Evolutionary conservation across 1,284 basidiomycete species (phyloP).

Genomic region (Mycena citricolor): DNA sequence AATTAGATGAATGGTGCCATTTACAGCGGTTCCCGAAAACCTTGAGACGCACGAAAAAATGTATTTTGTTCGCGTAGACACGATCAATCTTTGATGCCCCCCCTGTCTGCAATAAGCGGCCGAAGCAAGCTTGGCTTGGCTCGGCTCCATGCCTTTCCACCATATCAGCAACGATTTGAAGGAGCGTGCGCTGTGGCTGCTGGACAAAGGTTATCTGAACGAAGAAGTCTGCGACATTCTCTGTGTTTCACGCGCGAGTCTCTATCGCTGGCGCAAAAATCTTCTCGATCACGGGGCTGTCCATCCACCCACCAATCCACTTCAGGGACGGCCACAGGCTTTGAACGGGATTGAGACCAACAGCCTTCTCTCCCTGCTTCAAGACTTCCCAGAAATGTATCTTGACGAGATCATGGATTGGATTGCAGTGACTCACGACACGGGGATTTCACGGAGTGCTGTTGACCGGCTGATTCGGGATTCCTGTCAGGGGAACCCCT

Average conservation of each 20-base stretch:
- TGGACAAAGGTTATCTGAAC: conserved; percentile 1
- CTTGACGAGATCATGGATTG: conserved; percentile 10
- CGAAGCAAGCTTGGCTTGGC: no score
- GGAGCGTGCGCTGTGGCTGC: conserved; percentile 16
- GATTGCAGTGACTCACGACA: conserved; percentile 8
- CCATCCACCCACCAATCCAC: conserved; percentile 2
- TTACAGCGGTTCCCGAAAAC: no score
- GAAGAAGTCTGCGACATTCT: conserved; percentile 12
- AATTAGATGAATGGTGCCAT: no score
- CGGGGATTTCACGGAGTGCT: conserved; percentile 6
- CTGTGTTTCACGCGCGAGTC: conserved; percentile 14
- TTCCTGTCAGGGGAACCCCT: no score
- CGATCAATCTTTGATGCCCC: no score
- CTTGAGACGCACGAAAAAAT: no score
- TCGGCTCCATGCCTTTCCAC: conserved; percentile 16
- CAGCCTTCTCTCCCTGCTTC: not conserved
- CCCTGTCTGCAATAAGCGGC: no score
- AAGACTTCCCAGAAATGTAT: conserved; percentile 2
- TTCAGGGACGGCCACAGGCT: conserved; percentile 3
- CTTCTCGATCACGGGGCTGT: conserved; percentile 7
- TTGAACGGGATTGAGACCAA: conserved; percentile 3
- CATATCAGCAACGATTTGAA: conserved; percentile 20
- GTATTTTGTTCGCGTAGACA: no score
- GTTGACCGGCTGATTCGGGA: conserved; percentile 8
- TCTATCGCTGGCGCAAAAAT: conserved; percentile 6